Evolutionary conservation across 2,329 filamentous ascomycete genomes (phyloP).

Genomic region (Alternaria brassicicola): DNA sequence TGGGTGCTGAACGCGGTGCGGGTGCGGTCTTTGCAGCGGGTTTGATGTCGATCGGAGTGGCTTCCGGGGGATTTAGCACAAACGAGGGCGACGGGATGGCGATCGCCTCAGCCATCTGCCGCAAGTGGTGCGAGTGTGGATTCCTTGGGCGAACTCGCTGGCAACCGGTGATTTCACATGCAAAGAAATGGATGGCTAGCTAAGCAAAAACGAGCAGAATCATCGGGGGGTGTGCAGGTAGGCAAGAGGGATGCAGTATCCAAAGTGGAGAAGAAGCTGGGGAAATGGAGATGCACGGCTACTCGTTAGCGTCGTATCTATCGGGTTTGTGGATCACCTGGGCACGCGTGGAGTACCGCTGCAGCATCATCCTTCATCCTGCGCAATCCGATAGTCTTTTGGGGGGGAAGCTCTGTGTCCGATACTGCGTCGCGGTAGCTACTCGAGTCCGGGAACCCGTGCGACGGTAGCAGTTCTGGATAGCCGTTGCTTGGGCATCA

Average conservation of each 20-base stretch:
- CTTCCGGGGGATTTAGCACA: slow-evolving; percentile 15
- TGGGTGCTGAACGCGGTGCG: slow-evolving; percentile 22
- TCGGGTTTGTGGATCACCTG: slow-evolving; percentile 11
- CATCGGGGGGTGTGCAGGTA: slow-evolving; percentile 8
- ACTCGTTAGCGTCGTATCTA: slow-evolving; percentile 15
- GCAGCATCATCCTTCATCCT: not conserved
- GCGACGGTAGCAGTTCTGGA: not conserved
- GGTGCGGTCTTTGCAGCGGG: slow-evolving; percentile 34
- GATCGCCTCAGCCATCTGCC: slow-evolving; percentile 60
- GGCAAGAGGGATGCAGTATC: slow-evolving; percentile 27
- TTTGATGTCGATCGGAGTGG: slow-evolving; percentile 14
- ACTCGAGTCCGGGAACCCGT: slow-evolving; percentile 10
- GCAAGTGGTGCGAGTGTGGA: slow-evolving; percentile 17
- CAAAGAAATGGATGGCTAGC: slow-evolving; percentile 1
- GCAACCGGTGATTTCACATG: slow-evolving; percentile 7
- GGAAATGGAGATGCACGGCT: slow-evolving; percentile 22
- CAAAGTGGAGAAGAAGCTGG: slow-evolving; percentile 37
- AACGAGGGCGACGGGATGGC: slow-evolving; percentile 61
- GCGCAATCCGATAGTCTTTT: not conserved
- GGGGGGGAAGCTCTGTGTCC: not conserved
- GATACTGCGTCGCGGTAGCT: not conserved
- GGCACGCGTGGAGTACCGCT: slow-evolving; percentile 17
- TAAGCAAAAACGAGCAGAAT: not conserved
- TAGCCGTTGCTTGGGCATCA: not conserved
- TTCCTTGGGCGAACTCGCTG: slow-evolving; percentile 24